phyloP scores from a whole-genome alignment of 164 flowering plant genomes.

The Umbilicus rupestris region DNA sequence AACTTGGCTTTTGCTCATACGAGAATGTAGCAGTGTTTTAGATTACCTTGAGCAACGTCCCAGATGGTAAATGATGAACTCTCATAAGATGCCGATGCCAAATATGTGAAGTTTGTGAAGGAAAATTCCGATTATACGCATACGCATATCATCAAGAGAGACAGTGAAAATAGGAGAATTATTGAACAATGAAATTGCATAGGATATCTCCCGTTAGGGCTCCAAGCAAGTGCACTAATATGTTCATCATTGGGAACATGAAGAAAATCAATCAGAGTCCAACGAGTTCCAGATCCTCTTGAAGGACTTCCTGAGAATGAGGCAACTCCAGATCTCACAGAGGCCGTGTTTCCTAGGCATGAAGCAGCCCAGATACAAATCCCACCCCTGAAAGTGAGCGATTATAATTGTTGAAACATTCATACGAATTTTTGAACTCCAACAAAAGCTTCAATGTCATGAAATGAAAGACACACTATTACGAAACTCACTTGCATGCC shows the following conservation, averaged over 20 bases:
- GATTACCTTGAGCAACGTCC: constrained; percentile 94
- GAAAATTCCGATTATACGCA: constrained; percentile 14
- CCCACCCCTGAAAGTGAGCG: constrained; percentile 56
- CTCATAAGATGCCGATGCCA: constrained; percentile 89
- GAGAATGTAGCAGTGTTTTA: background rate
- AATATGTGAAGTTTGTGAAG: constrained; percentile 65
- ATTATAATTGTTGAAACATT: background rate
- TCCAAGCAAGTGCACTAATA: constrained; percentile 83
- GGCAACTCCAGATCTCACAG: constrained; percentile 69
- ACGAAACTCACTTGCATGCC: constrained; percentile 68
- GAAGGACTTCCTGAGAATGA: constrained; percentile 52
- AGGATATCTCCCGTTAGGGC: constrained; percentile 98
- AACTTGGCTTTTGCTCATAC: background rate
- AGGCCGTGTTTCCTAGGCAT: constrained; percentile 75
- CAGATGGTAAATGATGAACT: constrained; percentile 90
- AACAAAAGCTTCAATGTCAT: background rate
- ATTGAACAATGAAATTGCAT: background rate
- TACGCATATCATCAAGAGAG: background rate
- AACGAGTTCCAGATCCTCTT: constrained; percentile 70
- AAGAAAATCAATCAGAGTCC: constrained; percentile 85
- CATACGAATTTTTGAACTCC: background rate
- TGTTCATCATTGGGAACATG: constrained; percentile 52
- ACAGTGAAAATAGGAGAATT: background rate
- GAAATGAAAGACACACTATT: constrained; percentile 14
- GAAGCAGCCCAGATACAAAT: constrained; percentile 96